Base-by-base conservation (phyloP, 371 early-diverging fungal genomes). In the Apophysomyces sp. region DNA sequence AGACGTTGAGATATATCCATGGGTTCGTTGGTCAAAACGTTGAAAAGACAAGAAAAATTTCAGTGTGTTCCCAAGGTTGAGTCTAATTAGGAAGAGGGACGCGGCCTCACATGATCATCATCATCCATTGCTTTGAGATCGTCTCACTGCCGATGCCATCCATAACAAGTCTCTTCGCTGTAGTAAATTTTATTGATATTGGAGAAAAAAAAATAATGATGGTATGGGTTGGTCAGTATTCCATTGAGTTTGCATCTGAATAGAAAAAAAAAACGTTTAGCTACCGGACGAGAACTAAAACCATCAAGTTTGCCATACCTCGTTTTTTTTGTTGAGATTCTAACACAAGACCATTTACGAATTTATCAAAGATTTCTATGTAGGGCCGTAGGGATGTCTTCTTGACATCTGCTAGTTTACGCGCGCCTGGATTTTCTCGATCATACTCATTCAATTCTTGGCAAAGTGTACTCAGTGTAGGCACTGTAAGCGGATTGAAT, bases 401-500 rank as follows among this genome's bases (percentile, higher is more conserved):
- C 62, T 82, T 81, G 63, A 77, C 84, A 49, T 86, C 82, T 57
- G 76, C 73, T 28, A 79, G 62, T 41, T 68, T 74, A 9, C 72
- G 61, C 32, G 69, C 73, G 9, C 53, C 55, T 1, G 44, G 18
- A 31, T 72, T 51, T 0, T 56, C 59, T 11, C 59, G 58, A 60
- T 78, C 74, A 26, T 74, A 76, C 15, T 63, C 68, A 51, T 84
- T 72, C 21, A 92, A 60, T 59, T 93, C 92, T 12, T 80, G 61
- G 24, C 85, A 72, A 13, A 97, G 70, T 34, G 77, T 69, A 3
- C 69, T 61, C 21, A 97, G 65, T 0, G 88, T 94, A 0, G 98
- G 98, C 5, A 90, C 92, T 5, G 63, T 63, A 2, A 86, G 63
- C 21, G 98, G 98, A 68, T 97, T 86, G 69, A 97, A 97, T 0